Conservation (phyloP, 1,139 yeast genomes). For the Lodderomyces oxycetoniae region DNA sequence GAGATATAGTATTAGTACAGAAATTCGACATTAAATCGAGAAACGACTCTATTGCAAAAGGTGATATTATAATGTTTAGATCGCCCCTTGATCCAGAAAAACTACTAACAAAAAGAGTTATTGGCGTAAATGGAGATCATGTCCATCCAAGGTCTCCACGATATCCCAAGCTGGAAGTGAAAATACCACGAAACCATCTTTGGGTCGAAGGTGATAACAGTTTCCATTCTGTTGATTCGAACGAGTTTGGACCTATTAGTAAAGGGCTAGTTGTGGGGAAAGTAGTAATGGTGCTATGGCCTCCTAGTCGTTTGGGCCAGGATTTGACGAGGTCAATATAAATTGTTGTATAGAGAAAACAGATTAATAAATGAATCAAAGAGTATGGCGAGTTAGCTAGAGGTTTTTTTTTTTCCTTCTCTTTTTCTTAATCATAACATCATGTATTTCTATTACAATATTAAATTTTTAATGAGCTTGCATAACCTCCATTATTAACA, state of each 20-base stretch:
- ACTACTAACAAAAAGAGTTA: constrained; percentile 69
- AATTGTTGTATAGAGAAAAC: no score
- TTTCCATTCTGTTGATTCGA: constrained; percentile 80
- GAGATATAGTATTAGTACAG: constrained; percentile 70
- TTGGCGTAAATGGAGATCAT: constrained; percentile 69
- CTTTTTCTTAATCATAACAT: no score
- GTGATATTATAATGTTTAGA: constrained; percentile 73
- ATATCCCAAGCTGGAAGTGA: constrained; percentile 59
- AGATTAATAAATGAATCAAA: no score
- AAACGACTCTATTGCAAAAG: constrained; percentile 41
- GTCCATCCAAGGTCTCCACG: constrained; percentile 53
- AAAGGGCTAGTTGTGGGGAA: constrained; percentile 73
- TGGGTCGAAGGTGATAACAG: constrained; percentile 95
- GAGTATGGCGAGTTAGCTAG: no score
- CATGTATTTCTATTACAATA: no score
- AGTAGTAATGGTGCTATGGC: constrained; percentile 65
- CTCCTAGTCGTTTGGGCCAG: constrained; percentile 50
- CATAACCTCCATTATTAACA: no score
- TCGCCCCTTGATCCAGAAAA: constrained; percentile 77
- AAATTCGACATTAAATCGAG: constrained; percentile 50
- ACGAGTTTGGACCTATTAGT: constrained; percentile 80
- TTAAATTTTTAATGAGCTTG: no score
- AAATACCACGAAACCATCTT: constrained; percentile 71
- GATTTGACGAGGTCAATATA: no score
- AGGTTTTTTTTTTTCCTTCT: no score